Evolutionary conservation across 306 rosid genomes (phyloP).

Genomic region (Corylus avellana): DNA sequence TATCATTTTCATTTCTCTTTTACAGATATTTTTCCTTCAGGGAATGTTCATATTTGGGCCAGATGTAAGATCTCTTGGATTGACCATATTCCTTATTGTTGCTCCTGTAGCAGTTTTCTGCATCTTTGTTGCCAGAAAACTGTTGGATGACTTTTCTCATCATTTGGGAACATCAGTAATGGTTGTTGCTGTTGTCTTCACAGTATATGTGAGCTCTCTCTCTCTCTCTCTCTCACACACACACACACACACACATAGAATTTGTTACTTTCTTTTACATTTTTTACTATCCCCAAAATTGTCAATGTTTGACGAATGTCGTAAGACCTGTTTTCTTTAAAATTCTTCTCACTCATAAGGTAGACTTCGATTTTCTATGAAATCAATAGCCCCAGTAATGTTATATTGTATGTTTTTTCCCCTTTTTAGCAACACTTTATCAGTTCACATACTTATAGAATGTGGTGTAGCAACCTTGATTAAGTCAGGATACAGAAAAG

Average conservation of each 20-base stretch:
- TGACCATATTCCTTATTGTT: conserved; percentile 84
- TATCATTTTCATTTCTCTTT: conserved; percentile 19
- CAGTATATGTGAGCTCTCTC: conserved; percentile 69
- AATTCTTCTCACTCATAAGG: not conserved
- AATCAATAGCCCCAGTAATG: not conserved
- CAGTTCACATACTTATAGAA: not conserved
- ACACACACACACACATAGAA: not conserved
- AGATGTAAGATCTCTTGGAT: conserved; percentile 88
- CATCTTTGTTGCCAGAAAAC: conserved; percentile 80
- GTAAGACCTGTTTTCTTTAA: conserved; percentile 7
- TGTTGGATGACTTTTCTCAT: conserved; percentile 68
- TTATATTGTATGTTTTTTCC: not conserved
- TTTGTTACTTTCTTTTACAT: conserved; percentile 3
- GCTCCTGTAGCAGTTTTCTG: conserved; percentile 88
- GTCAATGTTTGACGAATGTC: conserved; percentile 17
- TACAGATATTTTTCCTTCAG: conserved; percentile 90
- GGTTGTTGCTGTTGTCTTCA: conserved; percentile 65
- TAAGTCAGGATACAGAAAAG: not conserved
- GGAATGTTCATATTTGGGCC: conserved; percentile 98
- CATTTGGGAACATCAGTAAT: conserved; percentile 70
- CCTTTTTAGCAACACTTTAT: not conserved
- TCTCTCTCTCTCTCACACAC: not conserved
- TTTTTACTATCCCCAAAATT: conserved; percentile 3
- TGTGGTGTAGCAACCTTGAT: not conserved
- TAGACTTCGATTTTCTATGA: not conserved